Conservation (phyloP, 2,329 filamentous ascomycete species). For the Trichoderma breve region DNA sequence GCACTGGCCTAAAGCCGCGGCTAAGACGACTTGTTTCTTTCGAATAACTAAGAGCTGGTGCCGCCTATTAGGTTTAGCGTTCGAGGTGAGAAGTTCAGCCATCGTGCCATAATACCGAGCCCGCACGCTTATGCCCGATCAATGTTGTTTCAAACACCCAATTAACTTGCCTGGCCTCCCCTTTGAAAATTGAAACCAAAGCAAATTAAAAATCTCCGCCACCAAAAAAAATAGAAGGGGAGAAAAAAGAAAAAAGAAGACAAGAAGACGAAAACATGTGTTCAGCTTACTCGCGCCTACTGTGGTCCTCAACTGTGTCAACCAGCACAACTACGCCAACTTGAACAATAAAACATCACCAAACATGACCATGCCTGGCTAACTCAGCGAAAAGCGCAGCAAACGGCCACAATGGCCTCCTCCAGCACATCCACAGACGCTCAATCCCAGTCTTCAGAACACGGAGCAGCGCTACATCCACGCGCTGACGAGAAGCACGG, state of each 20-base stretch:
- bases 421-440: neutral
- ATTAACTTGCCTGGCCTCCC: neutral
- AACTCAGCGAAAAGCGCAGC: neutral
- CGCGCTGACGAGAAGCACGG: neutral
- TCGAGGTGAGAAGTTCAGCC: neutral
- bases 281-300: neutral
- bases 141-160: neutral
- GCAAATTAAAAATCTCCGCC: neutral
- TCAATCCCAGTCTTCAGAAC: neutral
- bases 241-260: neutral
- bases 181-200: neutral
- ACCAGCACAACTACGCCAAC: neutral
- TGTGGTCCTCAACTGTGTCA: neutral
- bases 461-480: neutral
- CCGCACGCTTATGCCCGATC: conserved; percentile 15
- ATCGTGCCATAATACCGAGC: conserved; percentile 10
- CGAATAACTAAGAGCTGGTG: neutral
- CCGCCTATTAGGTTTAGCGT: neutral
- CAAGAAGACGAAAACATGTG: neutral
- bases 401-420: conserved; percentile 12
- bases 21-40: neutral
- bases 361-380: conserved; percentile 12
- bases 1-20: neutral
- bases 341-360: neutral
- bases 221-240: neutral